Evolutionary conservation across 345 rosid species (phyloP), one percentile per base, ranked within the genome.

Genomic region (Populus deltoides): DNA sequence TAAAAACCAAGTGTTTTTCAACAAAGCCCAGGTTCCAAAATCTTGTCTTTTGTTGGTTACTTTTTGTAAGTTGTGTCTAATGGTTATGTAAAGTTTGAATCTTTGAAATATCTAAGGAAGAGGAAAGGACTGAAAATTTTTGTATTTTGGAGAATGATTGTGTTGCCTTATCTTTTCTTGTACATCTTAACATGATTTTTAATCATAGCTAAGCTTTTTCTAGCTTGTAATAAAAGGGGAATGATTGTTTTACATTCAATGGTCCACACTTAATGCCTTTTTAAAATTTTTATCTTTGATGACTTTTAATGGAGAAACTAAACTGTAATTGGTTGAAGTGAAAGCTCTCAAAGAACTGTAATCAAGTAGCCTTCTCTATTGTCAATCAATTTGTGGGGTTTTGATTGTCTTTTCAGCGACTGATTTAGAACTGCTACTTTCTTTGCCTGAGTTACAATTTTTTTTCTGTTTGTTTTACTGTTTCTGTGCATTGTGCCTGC

Each of bases 1-100:
- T 57, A 93, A 91, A 78, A 96, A 96, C 38, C 89, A 93, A 89
- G 99, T 96, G 43, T 96, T 96, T 80, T 96, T 87, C 86, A 96
- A 96, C 86, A 96, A 92, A 78, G 91, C 99, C 77, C 96, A 92
- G 97, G 93, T 94, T 49, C 75, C 75, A 59, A 78, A 31, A 55
- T 80, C 80, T 75, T 12, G 7, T 70, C 66, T 63, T 82, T 72
- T 35, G 11, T 1, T 41, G 45, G 41, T 70, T n/a, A 55, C 67
- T n/a, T 66, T 36, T 33, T 15, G 59, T 53, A 53, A 53, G 61
- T 79, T 63, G 5, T 35, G 76, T 11, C 39, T 76, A 7, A 68
- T 53, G 18, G 12, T 38, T 18, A 18, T 22, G 41, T 36, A 33
- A 33, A 20, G 66, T 20, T 33, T 24, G 38, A n/a, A 59, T 59